Conservation (phyloP, 2,329 filamentous ascomycete genomes). For the Colletotrichum nymphaeae region DNA sequence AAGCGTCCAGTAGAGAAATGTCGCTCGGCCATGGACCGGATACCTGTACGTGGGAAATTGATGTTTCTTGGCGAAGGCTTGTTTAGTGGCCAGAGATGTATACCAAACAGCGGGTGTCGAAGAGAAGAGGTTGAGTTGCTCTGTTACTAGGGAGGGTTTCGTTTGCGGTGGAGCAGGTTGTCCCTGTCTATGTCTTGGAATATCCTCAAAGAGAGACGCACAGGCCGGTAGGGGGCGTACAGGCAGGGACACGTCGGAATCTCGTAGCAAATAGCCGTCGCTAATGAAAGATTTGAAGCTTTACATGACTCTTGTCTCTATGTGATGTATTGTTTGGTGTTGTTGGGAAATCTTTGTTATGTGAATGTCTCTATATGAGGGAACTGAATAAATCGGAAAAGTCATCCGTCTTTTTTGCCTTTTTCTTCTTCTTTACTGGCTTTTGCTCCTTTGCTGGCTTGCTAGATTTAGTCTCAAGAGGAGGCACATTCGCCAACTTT, state of each 20-base stretch:
- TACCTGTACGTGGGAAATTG: not conserved
- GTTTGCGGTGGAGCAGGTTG: conserved; percentile 6
- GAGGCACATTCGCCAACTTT: not conserved
- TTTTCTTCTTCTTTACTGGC: conserved; percentile 45
- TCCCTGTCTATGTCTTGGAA: conserved; percentile 20
- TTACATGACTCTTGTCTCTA: not conserved
- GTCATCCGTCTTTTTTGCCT: conserved; percentile 68
- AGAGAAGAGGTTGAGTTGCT: conserved; percentile 1
- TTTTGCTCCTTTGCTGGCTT: conserved; percentile 43
- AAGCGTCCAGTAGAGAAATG: conserved; percentile 34
- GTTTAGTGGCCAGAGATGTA: conserved; percentile 17
- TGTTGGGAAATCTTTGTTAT: not conserved
- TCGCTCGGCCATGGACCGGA: not conserved
- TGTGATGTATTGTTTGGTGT: not conserved
- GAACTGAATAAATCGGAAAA: conserved; percentile 80
- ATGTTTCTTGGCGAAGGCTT: not conserved
- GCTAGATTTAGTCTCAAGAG: not conserved
- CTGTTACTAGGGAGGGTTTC: conserved; percentile 7
- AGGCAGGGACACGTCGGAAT: conserved; percentile 26
- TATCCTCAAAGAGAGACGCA: conserved; percentile 22
- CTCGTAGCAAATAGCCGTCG: conserved; percentile 33
- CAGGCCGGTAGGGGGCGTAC: conserved; percentile 34
- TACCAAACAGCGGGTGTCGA: conserved; percentile 13
- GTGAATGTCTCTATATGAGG: conserved; percentile 54
- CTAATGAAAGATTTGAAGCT: conserved; percentile 34